A percentile compares a stretch with the other conserved stretches of the same genome.
Evolutionary conservation across 2,329 filamentous ascomycete genomes (phyloP).

Genomic region (Ceratocystiopsis sp.): DNA sequence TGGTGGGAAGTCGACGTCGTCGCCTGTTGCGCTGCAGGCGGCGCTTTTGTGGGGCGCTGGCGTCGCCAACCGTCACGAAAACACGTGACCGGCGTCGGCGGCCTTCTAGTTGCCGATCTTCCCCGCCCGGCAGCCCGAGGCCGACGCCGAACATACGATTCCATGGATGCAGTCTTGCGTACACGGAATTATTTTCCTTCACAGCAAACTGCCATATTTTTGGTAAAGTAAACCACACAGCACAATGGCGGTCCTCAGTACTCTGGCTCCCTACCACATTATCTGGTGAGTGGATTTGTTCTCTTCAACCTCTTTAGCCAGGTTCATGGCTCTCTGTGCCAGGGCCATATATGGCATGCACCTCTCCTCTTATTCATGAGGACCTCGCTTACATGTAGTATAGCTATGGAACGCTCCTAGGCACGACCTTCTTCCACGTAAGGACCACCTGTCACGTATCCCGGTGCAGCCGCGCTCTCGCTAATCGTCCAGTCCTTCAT

Average conservation of each 20-base stretch:
- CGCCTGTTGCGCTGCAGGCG: constrained; percentile 4
- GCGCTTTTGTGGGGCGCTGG: not conserved
- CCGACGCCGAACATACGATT: too few relatives aligned
- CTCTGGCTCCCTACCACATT: constrained; percentile 58
- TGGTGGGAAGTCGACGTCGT: constrained; percentile 3
- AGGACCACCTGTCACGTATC: not conserved
- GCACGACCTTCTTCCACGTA: constrained; percentile 74
- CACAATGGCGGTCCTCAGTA: constrained; percentile 30
- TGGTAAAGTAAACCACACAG: too few relatives aligned
- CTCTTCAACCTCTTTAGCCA: not conserved
- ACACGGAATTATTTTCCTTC: too few relatives aligned
- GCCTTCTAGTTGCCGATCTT: too few relatives aligned
- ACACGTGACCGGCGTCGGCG: constrained; percentile 2
- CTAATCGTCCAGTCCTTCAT: constrained; percentile 41
- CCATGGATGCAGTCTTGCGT: too few relatives aligned
- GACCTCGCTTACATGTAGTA: not conserved
- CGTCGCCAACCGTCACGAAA: constrained; percentile 6
- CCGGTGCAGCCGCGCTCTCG: too few relatives aligned
- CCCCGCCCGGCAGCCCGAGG: too few relatives aligned
- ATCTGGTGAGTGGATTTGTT: constrained; percentile 37
- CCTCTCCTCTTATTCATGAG: not conserved
- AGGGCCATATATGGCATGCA: not conserved
- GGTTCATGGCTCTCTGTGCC: not conserved
- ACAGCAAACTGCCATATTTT: too few relatives aligned
- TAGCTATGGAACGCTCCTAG: constrained; percentile 78